Base-by-base conservation (phyloP, 2,329 filamentous ascomycete genomes). In the Taxawa tesnikishii region DNA sequence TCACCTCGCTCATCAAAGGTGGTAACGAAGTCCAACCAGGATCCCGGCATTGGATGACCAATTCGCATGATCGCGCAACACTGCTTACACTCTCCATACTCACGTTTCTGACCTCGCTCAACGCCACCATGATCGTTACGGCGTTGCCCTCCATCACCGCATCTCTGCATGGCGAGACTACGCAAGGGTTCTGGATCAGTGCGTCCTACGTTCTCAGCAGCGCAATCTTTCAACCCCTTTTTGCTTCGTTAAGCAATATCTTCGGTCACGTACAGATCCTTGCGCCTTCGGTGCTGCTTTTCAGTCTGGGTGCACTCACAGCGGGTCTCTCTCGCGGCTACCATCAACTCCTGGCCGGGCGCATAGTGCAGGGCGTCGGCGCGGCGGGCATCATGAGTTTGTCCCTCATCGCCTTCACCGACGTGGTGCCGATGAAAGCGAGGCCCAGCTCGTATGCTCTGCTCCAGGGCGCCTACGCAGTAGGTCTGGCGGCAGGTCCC, bases 231-330 rank as follows among this genome's bases (percentile, higher is more conserved):
- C 56, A 63, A 28, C 62, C 60, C 13, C 47, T 62, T 30, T 56
- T 58, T 33, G 57, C 58, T 1, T 48, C 55, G 0, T 45, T 65
- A 4, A 59, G 60, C 7, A 55, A 65, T 33, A 56, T 65, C 13
- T 67, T 71, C 35, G 66, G 64, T 3, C 60, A 65, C 13, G 60
- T 60, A 14, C 47, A 54, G 4, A 48, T 63, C 29, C 54, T 67
- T 27, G 49, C 67, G 8, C 36, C 46, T 0, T 59, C 61, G 0
- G 46, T 67, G 0, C 34, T 59, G 2, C 48, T 67, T 40, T 65
- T 67, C 41, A 64, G 59, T 1, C 41, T 58, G 6, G 66, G 65
- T 10, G 62, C 60, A 1, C 53, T 63, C 3, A 45, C 67, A 9
- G 64, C 60, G 38, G 53, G 55, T 10, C 48, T 58, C 4, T 46